Base-by-base conservation (phyloP, 345 rosid genomes). In the Arabis alpina region DNA sequence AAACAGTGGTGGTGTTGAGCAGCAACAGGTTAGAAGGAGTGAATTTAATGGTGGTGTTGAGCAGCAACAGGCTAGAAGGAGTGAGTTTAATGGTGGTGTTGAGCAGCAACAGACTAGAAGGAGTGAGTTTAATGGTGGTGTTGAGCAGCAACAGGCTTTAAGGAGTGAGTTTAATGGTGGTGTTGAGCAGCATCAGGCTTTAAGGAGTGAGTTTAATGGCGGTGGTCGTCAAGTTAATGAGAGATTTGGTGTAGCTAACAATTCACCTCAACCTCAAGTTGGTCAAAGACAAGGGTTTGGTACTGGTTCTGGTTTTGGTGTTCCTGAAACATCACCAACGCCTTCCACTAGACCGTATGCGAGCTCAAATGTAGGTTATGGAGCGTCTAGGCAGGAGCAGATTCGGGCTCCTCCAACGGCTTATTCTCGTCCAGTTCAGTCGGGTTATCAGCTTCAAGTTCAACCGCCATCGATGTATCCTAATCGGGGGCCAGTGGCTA, bases 401-500 rank as follows among this genome's bases (percentile, higher is more conserved):
- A 45, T 71, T 16, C 80, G 74, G 48, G 76, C 87, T 63, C 68
- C 75, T 72, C 67, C 16, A n/a, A 71, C 74, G 8, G 32, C 73
- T 36, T 76, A 76, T 64, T 42, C 44, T 25, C 79, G 57, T 41
- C 75, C 81, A 9, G 73, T 75, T 41, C 80, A 69, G 45, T 69
- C 84, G 27, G 54, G 80, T 27, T 80, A 83, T 80, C 92, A 82
- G 80, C 89, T 69, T 32, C 87, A 86, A 19, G 77, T 8, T 5
- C 37, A 7, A 34, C 37, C 80, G 37, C 83, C 86, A 61, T 80
- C 91, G 5, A 77, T 83, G 86, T 89, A 86, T 60, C 58, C 44
- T 56, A 91, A 91, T 76, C 79, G 84, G 70, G 94, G 93, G 52
- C 88, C 90, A n/a, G 84, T 81, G 56, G 82, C 84, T 40, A 89